Evolutionary conservation across 2,329 filamentous ascomycete genomes (phyloP).

Genomic region (Dothistroma pini): DNA sequence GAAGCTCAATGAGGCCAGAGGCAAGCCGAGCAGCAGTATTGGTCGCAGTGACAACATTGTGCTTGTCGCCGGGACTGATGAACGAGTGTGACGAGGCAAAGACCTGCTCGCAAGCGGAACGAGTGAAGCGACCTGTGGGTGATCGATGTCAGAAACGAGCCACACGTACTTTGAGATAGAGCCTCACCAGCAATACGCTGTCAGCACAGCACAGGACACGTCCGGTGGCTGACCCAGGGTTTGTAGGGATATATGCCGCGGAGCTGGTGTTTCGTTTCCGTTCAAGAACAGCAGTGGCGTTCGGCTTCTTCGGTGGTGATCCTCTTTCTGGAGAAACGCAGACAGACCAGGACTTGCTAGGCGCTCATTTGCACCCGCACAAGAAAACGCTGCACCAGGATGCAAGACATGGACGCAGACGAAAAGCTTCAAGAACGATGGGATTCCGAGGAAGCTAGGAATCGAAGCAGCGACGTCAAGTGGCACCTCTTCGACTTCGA

Average conservation of each 20-base stretch:
- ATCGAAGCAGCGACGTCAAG: not conserved
- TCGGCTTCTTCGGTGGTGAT: not conserved
- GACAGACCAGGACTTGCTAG: not conserved
- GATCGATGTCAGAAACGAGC: conserved; percentile 9
- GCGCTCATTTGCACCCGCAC: not conserved
- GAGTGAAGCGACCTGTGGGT: conserved; percentile 6
- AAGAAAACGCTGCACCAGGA: not conserved
- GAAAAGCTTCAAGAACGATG: not conserved
- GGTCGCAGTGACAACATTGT: conserved; percentile 42
- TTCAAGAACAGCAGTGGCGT: not conserved
- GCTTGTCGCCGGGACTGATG: not conserved
- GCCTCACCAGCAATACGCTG: not conserved
- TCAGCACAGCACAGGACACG: conserved; percentile 8
- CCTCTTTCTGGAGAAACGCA: not conserved
- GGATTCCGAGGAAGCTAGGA: not conserved
- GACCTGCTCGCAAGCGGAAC: conserved; percentile 18
- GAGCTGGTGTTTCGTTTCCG: not conserved
- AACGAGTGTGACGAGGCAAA: conserved; percentile 7
- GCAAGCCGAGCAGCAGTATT: conserved; percentile 37
- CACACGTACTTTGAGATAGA: not conserved
- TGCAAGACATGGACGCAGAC: not conserved
- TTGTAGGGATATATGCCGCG: not conserved
- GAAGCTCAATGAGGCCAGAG: conserved; percentile 35
- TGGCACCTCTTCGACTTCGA: not conserved
- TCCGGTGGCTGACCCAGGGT: conserved; percentile 1